Base-by-base conservation (phyloP, 805 yeast species). In the Candida jianshihensis region DNA sequence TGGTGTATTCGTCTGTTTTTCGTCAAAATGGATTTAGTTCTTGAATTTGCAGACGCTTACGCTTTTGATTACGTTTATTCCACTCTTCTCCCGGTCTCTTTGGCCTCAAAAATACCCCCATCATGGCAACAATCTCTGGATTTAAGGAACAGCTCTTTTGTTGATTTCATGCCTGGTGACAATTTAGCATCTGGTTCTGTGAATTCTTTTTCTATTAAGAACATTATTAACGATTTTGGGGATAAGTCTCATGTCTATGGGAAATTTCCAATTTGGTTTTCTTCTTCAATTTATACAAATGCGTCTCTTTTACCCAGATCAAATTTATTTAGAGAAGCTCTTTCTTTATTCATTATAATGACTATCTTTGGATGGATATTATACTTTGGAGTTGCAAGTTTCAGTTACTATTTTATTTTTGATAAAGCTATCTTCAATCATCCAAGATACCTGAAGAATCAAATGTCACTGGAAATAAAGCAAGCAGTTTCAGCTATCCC, bases 371-470 rank as follows among this genome's bases (percentile, higher is more conserved):
- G 97, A 30, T 80, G 90, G 84, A 26, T 78, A n/a, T 61, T 90
- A 31, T 92, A 92, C 60, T 65, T 88, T 30, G 47, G 63, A 15
- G 81, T 78, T 35, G 97, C 97, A 3, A 68, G 78, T 13, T 49
- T 83, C n/a, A 78, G 95, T 10, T 92, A 84, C 58, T 47, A 68
- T 26, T 76, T 81, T 48, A 78, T 92, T 18, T 92, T 86, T 57
- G 97, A 92, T 61, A 82, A 80, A 56, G 78, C 79, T 37, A 85
- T 87, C 40, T 87, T 90, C 72, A 86, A 90, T 63, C 98, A 92
- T 60, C 98, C 98, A 41, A 75, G 96, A 59, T 90, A 85, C 61
- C 71, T 92, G 61, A 92, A 92, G 59, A 90, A 92, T 64, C 98
- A 92, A 66, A 78, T 92, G 75, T 63, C 73, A 5, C 64, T 86